Base-by-base conservation (phyloP, 2,329 filamentous ascomycete genomes). In the Monilinia fructigena region DNA sequence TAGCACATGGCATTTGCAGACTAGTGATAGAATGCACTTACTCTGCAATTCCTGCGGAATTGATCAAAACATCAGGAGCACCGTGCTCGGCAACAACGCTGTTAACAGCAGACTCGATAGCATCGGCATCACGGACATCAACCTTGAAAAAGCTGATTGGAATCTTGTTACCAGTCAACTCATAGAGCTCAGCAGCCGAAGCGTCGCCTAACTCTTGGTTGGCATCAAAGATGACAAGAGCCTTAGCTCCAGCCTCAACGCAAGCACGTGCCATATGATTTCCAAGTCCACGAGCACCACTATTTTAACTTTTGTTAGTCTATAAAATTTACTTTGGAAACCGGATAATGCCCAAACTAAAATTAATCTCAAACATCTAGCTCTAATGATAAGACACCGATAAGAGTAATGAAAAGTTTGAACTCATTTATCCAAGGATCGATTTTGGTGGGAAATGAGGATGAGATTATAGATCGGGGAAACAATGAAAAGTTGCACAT, bases 201-300 rank as follows among this genome's bases (percentile, higher is more conserved):
- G 86, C 81, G 73, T 91, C 89, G 38, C 90, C 90, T 18, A 91
- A 83, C 72, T 91, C 86, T 78, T 90, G 86, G 81, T 92, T 90
- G 40, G 89, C 87, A 73, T 93, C 90, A 74, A 93, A 87, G 75
- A 93, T 90, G 75, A 89, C 83, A 65, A 93, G 84, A 60, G 87
- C 87, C 79, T 89, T 87, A 60, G 89, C 87, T 67, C 90, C 90
- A 63, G 89, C 89, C 79, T 93, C 90, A 59, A 89, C 87, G 70
- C 90, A 88, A 66, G 89, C 90, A 68, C 89, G 86, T 58, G 90
- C 89, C 88, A 93, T 93, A 80, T 89, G 83, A 82, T 90, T 91
- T 60, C 90, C 90, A 7, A 93, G 82, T 75, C 90, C 90, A 73
- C 90, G 88, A 69, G 89, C 90, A 77, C 88, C 90, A 75, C 89